Evolutionary conservation across 805 yeast genomes (phyloP).

Genomic region (Lachancea thermotolerans): DNA sequence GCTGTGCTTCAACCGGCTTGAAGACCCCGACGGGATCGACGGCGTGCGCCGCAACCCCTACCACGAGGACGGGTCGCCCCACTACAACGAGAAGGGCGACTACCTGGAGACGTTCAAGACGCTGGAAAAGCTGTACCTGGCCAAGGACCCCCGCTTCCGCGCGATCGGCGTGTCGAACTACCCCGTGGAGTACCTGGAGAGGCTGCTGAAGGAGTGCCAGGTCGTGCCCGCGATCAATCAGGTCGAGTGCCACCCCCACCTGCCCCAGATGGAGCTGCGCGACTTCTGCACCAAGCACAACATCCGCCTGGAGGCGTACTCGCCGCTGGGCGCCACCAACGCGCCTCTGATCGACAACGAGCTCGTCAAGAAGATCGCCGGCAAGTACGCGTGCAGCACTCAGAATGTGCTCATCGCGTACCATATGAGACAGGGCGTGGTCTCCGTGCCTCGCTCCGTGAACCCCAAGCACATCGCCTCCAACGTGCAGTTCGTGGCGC

Average conservation of each 20-base stretch:
- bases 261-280: slow-evolving; percentile 55
- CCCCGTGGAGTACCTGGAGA: slow-evolving; percentile 34
- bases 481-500: slow-evolving; percentile 35
- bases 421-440: slow-evolving; percentile 54
- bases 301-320: slow-evolving; percentile 49
- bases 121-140: slow-evolving; percentile 34
- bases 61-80: slow-evolving; percentile 32
- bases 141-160: slow-evolving; percentile 39
- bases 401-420: slow-evolving; percentile 59
- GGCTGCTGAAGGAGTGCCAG: slow-evolving; percentile 37
- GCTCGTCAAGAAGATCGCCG: slow-evolving; percentile 44
- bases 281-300: slow-evolving; percentile 47
- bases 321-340: slow-evolving; percentile 60
- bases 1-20: slow-evolving; percentile 34
- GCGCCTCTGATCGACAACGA: slow-evolving; percentile 56
- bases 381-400: slow-evolving; percentile 45
- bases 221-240: slow-evolving; percentile 51
- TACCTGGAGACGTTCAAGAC: slow-evolving; percentile 47
- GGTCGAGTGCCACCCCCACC: slow-evolving; percentile 66
- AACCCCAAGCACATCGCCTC: slow-evolving; percentile 53
- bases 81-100: slow-evolving; percentile 35
- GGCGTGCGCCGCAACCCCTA: slow-evolving; percentile 24
- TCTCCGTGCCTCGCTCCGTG: slow-evolving; percentile 63
- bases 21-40: slow-evolving; percentile 20
- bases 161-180: slow-evolving; percentile 58